Evolutionary conservation across 192 early-diverging fungal species (phyloP), one percentile per base, ranked within the genome.

Genomic region (Chytriomyces hyalinus): DNA sequence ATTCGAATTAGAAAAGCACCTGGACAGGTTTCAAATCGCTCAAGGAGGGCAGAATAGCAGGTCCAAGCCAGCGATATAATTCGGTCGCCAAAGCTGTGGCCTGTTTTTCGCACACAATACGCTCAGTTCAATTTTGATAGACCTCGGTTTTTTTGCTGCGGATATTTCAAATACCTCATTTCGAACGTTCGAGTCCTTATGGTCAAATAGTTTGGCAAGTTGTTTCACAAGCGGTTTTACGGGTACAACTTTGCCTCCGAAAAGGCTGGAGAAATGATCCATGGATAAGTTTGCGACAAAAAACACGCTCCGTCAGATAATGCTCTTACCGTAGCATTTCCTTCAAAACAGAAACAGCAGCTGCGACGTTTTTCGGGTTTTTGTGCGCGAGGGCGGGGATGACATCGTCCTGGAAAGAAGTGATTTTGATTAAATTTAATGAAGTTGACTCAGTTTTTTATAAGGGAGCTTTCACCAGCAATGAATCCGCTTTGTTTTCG

Each of bases 11-110:
- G 24, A 28, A 24, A 80, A 48, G 49, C 69, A 89, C 81, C 81
- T 98, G 94, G 4, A 99, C 95, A 0, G 98, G 97, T 69, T 98
- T 96, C 76, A 99, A 79, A 7, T 97, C 94, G 43, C 86, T 86
- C 49, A 99, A 80, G 64, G 90, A 93, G 65, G 88, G 84, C 60
- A 61, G 81, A 44, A 98, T 88, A 1, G 95, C 95, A 49, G 88
- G 86, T 22, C 95, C 92, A 65, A 99, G 88, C 95, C 95, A 99
- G 51, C 93, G 89, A 77, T 95, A 98, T 67, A 99, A 79, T 84
- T 98, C 97, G 50, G 96, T 83, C 0, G 92, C 87, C 61, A 98
- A 80, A 11, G 78, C 76, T 26, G 86, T 87, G 44, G 84, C 88
- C 91, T 92, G 46, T 49, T 36, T 62, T 26, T 36, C 61, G 15